Percentiles rank a stretch among this genome's conserved stretches.
Evolutionary conservation across 257 asterid genomes (phyloP).

Genomic region (Nicotiana otophora): DNA sequence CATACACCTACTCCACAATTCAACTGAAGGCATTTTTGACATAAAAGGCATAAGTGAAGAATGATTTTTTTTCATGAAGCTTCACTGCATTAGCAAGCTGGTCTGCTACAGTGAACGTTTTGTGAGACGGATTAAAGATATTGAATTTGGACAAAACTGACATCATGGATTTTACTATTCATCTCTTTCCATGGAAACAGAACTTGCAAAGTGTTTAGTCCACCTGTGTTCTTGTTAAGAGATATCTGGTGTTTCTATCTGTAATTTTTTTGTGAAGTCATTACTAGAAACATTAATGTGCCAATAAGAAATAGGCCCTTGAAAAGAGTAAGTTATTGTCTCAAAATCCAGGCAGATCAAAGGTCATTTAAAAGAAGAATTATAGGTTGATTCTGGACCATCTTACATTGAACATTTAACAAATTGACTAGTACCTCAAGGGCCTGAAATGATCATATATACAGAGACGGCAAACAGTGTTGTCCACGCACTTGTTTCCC

Average conservation of each 20-base stretch:
- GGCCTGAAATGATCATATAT: neutral
- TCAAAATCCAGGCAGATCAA: neutral
- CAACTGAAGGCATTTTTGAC: too few relatives aligned
- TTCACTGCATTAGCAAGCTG: too few relatives aligned
- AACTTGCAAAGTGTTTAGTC: neutral
- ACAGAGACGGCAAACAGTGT: neutral
- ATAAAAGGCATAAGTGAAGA: too few relatives aligned
- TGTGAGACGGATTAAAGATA: neutral
- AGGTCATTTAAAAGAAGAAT: too few relatives aligned
- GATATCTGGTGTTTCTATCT: neutral
- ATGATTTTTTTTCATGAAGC: too few relatives aligned
- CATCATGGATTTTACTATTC: neutral
- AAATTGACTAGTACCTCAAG: neutral
- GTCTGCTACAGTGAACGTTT: neutral
- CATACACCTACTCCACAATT: too few relatives aligned
- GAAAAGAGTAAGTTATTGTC: neutral
- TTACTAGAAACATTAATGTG: neutral
- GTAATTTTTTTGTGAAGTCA: neutral
- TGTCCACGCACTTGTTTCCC: neutral
- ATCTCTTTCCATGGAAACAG: neutral
- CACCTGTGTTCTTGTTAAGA: neutral
- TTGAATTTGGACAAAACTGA: neutral
- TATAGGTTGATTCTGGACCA: neutral
- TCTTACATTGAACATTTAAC: neutral
- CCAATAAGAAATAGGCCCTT: neutral